phyloP scores from a whole-genome alignment of 345 rosid genomes.

The Brassica rapa region DNA sequence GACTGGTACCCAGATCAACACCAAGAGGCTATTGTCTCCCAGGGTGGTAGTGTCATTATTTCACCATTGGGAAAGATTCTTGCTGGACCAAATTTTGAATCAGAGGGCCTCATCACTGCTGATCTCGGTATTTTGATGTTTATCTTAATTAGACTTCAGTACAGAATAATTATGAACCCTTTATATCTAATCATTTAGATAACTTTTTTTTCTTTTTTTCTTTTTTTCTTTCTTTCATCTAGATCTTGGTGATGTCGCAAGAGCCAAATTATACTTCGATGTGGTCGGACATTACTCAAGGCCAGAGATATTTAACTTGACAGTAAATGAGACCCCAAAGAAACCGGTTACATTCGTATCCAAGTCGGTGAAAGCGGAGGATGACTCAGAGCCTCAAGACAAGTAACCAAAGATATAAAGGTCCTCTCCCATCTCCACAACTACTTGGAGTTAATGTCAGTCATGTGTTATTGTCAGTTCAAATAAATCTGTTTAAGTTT shows the following conservation, averaged over 20 bases:
- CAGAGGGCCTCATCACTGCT: neutral
- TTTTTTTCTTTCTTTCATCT: neutral
- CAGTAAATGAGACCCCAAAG: neutral
- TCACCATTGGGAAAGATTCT: neutral
- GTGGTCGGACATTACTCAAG: conserved; percentile 55
- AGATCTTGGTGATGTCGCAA: conserved; percentile 85
- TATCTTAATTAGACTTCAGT: neutral
- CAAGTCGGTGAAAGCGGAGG: neutral
- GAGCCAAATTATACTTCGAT: conserved; percentile 85
- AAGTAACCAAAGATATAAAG: neutral
- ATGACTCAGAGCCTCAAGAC: neutral
- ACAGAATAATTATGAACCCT: neutral
- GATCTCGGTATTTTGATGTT: neutral
- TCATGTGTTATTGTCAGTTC: neutral
- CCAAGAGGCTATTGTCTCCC: neutral
- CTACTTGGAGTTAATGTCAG: neutral
- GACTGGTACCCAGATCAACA: neutral
- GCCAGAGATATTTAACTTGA: neutral
- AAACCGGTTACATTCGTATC: neutral
- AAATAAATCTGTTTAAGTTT: neutral
- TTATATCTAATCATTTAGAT: neutral
- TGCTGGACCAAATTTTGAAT: neutral
- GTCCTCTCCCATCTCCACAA: neutral
- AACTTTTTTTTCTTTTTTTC: too few species aligned
- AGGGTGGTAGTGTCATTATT: neutral